These are phyloP conservation scores for Paramecium primaurelia DNA, from an alignment of 73 alveolate species.

Conservation along the genomic window DNA sequence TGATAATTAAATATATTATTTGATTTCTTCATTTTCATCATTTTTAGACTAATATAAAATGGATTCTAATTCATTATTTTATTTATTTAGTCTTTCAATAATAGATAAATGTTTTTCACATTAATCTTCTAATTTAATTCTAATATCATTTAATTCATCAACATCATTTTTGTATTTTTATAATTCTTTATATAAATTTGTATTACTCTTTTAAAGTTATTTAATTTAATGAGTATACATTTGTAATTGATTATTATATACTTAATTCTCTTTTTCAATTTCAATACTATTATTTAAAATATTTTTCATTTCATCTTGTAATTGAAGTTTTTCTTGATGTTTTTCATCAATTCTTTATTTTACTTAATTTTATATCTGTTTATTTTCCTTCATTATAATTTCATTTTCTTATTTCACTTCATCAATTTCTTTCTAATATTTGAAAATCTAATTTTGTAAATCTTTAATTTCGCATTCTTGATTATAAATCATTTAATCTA, in stretches of 20 bases:
- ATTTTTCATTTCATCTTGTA: constrained; percentile 14
- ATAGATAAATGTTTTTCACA: background rate
- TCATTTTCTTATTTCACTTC: background rate
- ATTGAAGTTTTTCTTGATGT: background rate
- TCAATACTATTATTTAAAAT: background rate
- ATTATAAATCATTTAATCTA: background rate
- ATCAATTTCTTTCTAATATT: background rate
- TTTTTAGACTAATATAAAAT: background rate
- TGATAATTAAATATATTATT: background rate
- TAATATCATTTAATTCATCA: background rate
- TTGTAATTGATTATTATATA: background rate
- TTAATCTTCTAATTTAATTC: background rate
- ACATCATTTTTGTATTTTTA: background rate
- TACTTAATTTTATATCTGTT: background rate
- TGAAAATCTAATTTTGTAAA: background rate
- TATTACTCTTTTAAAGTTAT: background rate
- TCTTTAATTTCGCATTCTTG: background rate
- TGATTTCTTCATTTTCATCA: background rate
- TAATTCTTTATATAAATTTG: background rate
- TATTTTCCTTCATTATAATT: background rate
- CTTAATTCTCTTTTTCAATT: constrained; percentile 22
- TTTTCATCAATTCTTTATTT: background rate
- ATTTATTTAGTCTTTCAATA: background rate
- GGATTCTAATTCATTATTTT: constrained; percentile 1
- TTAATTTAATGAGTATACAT: constrained; percentile 6